Base-by-base conservation (phyloP, 2,329 filamentous ascomycete species). In the Colletotrichum siamense region DNA sequence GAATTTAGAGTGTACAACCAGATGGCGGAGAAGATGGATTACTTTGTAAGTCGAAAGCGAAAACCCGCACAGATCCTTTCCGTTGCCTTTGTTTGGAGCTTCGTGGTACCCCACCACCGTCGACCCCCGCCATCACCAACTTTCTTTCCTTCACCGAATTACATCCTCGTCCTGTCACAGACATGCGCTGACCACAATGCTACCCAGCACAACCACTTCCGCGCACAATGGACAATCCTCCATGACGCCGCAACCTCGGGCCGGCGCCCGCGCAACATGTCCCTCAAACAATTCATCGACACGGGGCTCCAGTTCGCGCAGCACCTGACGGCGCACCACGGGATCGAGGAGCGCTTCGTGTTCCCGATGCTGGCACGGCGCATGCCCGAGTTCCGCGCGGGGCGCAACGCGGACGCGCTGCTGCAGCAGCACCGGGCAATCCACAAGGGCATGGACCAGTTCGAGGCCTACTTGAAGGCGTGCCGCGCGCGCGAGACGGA, bases 281-380 rank as follows among this genome's bases (percentile, higher is more conserved):
- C 93, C 1, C 89, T 95, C 16, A 89, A 90, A 32, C 89, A 94
- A 78, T 95, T 97, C 84, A 86, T 98, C 79, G 83, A 88, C 79
- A 87, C 89, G 30, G 95, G 93, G 36, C 87, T 95, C n/a, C 87
- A 92, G 65, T 95, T 98, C 83, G 90, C 91, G 79, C 88, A 89
- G 18, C 90, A 94, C 74, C 91, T 98, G n/a, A 90, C 91, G 12
- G 85, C 91, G 73, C 96, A 98, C 86, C 96, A 98, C 86, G 87
- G 86, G 73, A 96, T 98, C 81, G 96, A 98, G 84, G 96, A 98
- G 84, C 86, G 88, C 34, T 91, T 95, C 83, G 88, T 98, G 55
- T 98, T 98, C 84, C 96, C 96, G 2, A 82, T 93, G 1, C 90
- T 98, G 3, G 95, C 94, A 15, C 87, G 87, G 79, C 93, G 92